Evolutionary conservation across 129 eudicot species (phyloP).

Genomic region (Artemisia tridentata): DNA sequence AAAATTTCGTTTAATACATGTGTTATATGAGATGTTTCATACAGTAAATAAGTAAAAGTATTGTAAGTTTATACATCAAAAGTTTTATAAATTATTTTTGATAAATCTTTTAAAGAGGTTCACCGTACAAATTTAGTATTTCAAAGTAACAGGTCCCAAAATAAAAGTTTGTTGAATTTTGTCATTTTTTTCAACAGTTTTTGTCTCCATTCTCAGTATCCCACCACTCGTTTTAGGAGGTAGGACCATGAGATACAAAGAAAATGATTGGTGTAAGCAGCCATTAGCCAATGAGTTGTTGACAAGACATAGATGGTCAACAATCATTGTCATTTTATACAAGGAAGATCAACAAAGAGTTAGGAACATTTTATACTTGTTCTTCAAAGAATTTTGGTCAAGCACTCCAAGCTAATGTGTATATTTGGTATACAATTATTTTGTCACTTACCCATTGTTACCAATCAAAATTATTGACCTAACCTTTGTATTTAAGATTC

Average conservation of each 20-base stretch:
- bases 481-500: background rate
- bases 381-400: conserved; percentile 4
- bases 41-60: too few relatives aligned
- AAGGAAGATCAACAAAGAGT: background rate
- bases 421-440: background rate
- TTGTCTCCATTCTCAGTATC: background rate
- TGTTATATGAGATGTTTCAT: too few relatives aligned
- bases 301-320: conserved; percentile 5
- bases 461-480: background rate
- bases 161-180: background rate
- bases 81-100: too few relatives aligned
- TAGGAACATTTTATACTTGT: background rate
- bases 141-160: background rate
- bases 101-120: too few relatives aligned
- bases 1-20: too few relatives aligned
- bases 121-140: background rate
- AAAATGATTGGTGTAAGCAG: background rate
- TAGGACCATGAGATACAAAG: conserved; percentile 5
- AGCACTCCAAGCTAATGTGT: conserved; percentile 5
- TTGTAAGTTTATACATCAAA: too few relatives aligned
- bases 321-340: background rate
- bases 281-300: conserved; percentile 1
- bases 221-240: background rate
- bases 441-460: conserved; percentile 1
- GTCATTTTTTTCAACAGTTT: background rate